phyloP scores from a whole-genome alignment of 1,284 basidiomycete genomes.

The Trichosporon coremiiforme region DNA sequence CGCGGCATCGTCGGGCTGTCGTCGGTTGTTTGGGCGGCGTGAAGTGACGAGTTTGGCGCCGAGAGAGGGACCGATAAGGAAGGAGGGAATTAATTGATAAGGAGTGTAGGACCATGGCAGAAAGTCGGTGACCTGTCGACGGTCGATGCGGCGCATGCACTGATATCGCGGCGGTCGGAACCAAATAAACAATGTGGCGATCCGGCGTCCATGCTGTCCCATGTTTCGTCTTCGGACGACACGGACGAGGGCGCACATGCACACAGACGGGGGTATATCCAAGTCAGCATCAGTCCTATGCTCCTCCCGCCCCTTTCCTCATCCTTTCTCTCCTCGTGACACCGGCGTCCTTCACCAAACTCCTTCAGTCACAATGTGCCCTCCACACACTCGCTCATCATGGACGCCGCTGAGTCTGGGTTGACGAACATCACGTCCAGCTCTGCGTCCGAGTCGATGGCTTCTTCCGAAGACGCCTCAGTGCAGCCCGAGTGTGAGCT shows the following conservation, averaged over 20 bases:
- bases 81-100: too few species aligned
- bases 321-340: background rate
- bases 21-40: background rate
- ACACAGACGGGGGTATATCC: background rate
- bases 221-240: too few species aligned
- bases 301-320: background rate
- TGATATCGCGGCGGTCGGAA: constrained; percentile 4
- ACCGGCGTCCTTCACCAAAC: background rate
- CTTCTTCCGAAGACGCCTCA: too few species aligned
- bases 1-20: background rate
- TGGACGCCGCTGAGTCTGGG: too few species aligned
- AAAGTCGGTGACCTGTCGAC: too few species aligned
- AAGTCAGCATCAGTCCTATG: background rate
- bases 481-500: background rate
- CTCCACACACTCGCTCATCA: too few species aligned
- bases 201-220: background rate
- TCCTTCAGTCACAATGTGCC: background rate
- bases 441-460: too few species aligned
- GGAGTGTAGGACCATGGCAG: too few species aligned
- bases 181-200: constrained; percentile 10
- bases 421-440: too few species aligned
- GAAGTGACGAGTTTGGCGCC: background rate
- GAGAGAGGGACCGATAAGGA: too few species aligned
- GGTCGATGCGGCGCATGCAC: background rate
- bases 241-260: background rate